Base-by-base conservation (phyloP, 31 red algal species). In the Odonthalia washingtoniensis region DNA sequence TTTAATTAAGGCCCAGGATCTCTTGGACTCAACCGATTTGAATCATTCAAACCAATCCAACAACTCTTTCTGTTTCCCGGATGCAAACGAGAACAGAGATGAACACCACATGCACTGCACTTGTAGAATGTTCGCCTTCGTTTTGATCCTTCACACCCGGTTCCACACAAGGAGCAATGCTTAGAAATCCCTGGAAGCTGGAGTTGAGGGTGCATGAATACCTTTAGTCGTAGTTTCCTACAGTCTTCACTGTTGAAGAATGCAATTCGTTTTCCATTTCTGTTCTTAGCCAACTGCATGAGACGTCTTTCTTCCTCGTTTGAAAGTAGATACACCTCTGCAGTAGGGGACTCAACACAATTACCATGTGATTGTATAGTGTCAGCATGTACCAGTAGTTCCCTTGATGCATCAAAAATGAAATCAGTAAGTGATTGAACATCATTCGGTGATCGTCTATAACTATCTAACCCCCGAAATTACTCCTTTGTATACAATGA, bases 331-430 rank as follows among this genome's bases (percentile, higher is more conserved):
- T 9, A 12, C 3, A 17, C 40, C 9, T 38, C 43, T 5, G 42
- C 42, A 5, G 2, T 5, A n/a, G n/a, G 67, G 39, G 60, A 17
- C n/a, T 57, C 49, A 57, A 9, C 49, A 57, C 12, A 14, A 14
- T 57, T 9, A 14, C 21, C 12, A 27, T 44, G 3, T 4, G 42
- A 6, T 5, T 46, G 0, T 26, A 89, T 70, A 31, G 37, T 74
- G 30, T 37, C 64, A 53, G 86, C 86, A 81, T 89, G 38, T 24
- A 32, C 32, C 52, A 81, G 18, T 0, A 89, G 39, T 61, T 89
- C 75, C 36, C 45, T 46, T 17, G 57, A 77, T 43, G 43, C 49
- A 26, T 87, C 74, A 40, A 87, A 77, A 53, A 87, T 70, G 31
- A 77, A 78, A 43, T 78, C 84, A 24, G 73, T 44, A 3, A 73